Evolutionary conservation across 495 filamentous ascomycete species (phyloP).

Genomic region (Lophiostoma macrostomum): DNA sequence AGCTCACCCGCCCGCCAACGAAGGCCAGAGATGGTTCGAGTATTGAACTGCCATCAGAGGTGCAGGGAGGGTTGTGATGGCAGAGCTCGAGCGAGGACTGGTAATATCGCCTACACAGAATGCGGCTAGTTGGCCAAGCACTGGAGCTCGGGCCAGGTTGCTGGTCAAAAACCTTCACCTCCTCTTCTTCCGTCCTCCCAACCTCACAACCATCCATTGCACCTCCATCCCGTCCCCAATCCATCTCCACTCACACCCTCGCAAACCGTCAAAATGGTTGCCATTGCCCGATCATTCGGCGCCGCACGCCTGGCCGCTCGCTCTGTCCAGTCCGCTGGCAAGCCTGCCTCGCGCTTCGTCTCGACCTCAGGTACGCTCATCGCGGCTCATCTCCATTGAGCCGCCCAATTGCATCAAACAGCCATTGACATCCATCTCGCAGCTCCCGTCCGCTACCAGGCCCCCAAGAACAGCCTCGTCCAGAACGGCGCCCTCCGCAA

Average conservation of each 20-base stretch:
- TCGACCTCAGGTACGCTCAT: conserved; percentile 29
- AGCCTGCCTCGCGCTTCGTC: conserved; percentile 25
- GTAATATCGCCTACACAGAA: no score
- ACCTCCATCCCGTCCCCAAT: conserved; percentile 26
- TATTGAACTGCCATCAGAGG: no score
- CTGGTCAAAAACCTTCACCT: no score
- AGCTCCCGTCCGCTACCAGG: conserved; percentile 12
- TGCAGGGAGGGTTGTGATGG: no score
- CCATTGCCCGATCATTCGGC: conserved; percentile 29
- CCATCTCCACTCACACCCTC: conserved; percentile 25
- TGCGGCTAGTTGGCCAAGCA: no score
- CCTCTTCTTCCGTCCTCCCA: conserved; percentile 9
- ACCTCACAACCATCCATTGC: conserved; percentile 21
- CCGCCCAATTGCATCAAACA: conserved; percentile 15
- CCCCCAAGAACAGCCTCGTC: conserved; percentile 32
- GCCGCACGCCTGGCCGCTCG: conserved; percentile 31
- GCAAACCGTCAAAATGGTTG: conserved; percentile 28
- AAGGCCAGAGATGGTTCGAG: no score
- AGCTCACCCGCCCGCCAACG: no score
- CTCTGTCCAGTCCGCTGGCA: conserved; percentile 27
- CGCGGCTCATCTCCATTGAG: conserved; percentile 3
- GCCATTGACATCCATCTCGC: conserved; percentile 17
- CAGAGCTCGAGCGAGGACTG: no score
- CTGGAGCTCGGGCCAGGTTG: no score
- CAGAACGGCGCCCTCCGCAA: conserved; percentile 29